Base-by-base conservation (phyloP, 768 basidiomycete genomes). In the Naematelia aurantialba region DNA sequence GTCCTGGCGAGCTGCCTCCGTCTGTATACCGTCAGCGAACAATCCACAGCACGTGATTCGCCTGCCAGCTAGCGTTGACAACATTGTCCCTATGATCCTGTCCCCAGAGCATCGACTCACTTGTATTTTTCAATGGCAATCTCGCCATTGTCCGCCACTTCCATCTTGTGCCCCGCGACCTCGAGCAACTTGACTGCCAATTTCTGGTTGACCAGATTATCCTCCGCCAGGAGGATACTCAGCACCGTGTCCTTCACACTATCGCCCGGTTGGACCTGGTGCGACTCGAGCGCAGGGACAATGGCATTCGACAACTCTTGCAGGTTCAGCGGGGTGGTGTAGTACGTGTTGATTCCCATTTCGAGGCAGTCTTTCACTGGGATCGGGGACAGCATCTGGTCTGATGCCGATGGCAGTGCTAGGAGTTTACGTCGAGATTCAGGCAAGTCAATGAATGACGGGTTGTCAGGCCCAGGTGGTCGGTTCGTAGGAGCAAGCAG, bases 141-240 rank as follows among this genome's bases (percentile, higher is more conserved):
- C 63, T 87, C 88, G 5, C 94, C 94, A 73, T 99, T 98, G 81
- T 98, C 94, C 17, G 93, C 96, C 58, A 98, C 91, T 80, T 96
- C 91, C 24, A 96, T 91, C 8, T 85, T 83, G 72, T 98, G 96
- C 0, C 96, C 93, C 56, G 92, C 92, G 72, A 89, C 91, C 79
- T 98, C 94, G 13, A 99, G 80, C 60, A 98, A 89, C 81, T 94
- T 96, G 61, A 96, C 88, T 0, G 96, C 96, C 8, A 98, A 80
- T 76, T 94, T 94, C 62, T 76, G 75, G 55, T 76, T 76, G 56
- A 78, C 91, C 66, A 91, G 79, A 70, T 97, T 98, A 76, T 98
- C 96, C 76, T 99, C 96, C 0, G 96, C 96, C 14, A 99, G 84
- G 26, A 99, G 83, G 65, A 99, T 94, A 74, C 91, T 89, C 78